Evolutionary conservation across 352 stramenopile species (phyloP), one percentile per base, ranked within the genome.

Genomic region (Phytophthora capsici): DNA sequence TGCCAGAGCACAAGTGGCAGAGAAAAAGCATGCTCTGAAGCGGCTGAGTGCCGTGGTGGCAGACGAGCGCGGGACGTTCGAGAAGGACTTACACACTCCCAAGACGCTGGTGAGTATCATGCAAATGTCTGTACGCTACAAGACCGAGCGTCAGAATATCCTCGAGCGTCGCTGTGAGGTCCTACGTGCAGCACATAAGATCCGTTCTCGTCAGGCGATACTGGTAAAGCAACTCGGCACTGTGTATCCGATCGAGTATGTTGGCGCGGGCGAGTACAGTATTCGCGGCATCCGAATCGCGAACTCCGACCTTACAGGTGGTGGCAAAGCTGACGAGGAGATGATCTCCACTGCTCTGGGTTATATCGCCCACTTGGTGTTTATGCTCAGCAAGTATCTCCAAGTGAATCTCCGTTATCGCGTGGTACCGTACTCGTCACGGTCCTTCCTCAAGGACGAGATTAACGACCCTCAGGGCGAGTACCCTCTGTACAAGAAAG

Each of bases 321-420:
- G 72, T 22, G 82, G 78, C 13, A 80, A 63, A 54, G 69, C 66
- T 4, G 88, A 95, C 46, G 88, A 95, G 63, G 88, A 95, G 44
- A 80, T 84, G 72, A 78, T 95, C 16, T 91, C 84, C n/a, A 95
- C 88, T 6, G 86, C 82, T 34, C 70, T 95, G 32, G 88, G 88
- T 23, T 94, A 93, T 62, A 93, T 94, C 55, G 83, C 86, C n/a
- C 88, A 95, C 46, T 66, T 95, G 48, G 83, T 91, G 19, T 95
- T 95, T 60, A 93, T 95, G 83, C 78, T 95, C 22, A 91, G 84
- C 78, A 95, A 95, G 66, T 95, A 95, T 53, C 63, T 95, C 28
- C 79, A 93, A 41, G 84, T 95, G 45, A 95, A 93, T 32, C 69
- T 95, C 25, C 82, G 88, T 5, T 95, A 95, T 73, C 78, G 77